Evolutionary conservation across 768 basidiomycete genomes (phyloP).

Genomic region (Termitomyces titanicus): DNA sequence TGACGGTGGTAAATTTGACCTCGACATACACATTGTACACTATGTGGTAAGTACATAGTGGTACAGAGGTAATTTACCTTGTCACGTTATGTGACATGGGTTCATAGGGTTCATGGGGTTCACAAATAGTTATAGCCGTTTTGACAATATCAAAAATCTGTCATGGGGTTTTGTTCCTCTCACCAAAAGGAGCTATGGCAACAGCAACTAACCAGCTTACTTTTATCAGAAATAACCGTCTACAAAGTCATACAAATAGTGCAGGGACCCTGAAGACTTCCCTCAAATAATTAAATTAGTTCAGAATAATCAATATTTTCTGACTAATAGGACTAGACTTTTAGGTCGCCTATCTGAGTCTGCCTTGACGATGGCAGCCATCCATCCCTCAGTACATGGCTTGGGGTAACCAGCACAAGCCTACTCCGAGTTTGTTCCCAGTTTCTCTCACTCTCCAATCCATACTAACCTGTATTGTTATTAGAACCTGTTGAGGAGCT

Average conservation of each 20-base stretch:
- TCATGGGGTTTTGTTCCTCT: too few species aligned
- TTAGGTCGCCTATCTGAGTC: neutral
- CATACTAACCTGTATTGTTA: neutral
- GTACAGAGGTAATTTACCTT: too few species aligned
- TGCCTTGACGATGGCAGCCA: neutral
- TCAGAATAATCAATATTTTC: neutral
- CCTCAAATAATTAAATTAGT: neutral
- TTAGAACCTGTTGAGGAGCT: conserved; percentile 3
- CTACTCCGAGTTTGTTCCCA: neutral
- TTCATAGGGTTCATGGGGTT: too few species aligned
- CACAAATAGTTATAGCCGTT: too few species aligned
- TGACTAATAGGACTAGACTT: neutral
- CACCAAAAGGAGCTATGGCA: too few species aligned
- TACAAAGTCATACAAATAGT: neutral
- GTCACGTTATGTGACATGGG: too few species aligned
- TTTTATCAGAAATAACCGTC: neutral
- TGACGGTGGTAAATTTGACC: too few species aligned
- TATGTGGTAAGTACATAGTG: too few species aligned
- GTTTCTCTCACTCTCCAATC: neutral
- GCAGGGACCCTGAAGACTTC: neutral
- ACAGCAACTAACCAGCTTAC: neutral
- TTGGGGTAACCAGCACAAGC: neutral
- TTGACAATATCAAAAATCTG: too few species aligned
- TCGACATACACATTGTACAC: too few species aligned
- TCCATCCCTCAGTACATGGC: neutral